Conservation (phyloP, 306 rosid genomes). For the Prunus padus region DNA sequence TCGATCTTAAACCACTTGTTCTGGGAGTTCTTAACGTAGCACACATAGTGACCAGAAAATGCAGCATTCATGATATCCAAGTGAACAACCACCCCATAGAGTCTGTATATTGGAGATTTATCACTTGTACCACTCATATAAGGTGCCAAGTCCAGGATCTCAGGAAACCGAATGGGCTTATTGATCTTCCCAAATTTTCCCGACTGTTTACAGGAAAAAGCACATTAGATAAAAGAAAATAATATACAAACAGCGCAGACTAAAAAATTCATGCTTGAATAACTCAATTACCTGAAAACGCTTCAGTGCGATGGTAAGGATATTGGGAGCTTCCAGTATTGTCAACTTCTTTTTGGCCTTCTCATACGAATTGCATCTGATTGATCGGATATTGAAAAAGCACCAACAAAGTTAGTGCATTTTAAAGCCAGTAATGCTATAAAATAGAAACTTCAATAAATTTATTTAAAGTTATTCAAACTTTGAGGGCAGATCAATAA, state of each 20-base stretch:
- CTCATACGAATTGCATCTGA: conserved; percentile 92
- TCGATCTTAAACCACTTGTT: conserved; percentile 98
- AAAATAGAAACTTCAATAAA: background rate
- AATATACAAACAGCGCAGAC: conserved; percentile 5
- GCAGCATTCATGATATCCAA: conserved; percentile 90
- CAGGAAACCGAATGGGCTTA: conserved; percentile 82
- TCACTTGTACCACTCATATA: conserved; percentile 91
- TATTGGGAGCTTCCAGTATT: conserved; percentile 87
- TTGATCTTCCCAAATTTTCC: conserved; percentile 98
- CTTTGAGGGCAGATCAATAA: background rate
- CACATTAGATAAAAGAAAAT: background rate
- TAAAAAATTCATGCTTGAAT: conserved; percentile 12
- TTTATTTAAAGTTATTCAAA: background rate
- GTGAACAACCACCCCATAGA: conserved; percentile 92
- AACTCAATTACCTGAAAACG: conserved; percentile 79
- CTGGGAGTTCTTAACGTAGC: conserved; percentile 81
- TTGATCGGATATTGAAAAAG: conserved; percentile 22
- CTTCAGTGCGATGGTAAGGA: conserved; percentile 92
- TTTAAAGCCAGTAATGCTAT: background rate
- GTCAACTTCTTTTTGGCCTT: conserved; percentile 96
- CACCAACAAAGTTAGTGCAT: background rate
- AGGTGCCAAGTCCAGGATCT: conserved; percentile 82
- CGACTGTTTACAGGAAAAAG: conserved; percentile 45
- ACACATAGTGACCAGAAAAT: conserved; percentile 95
- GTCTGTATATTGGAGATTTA: conserved; percentile 75